Evolutionary conservation across 1,284 basidiomycete genomes (phyloP).

Genomic region (Apiotrichum siamense): DNA sequence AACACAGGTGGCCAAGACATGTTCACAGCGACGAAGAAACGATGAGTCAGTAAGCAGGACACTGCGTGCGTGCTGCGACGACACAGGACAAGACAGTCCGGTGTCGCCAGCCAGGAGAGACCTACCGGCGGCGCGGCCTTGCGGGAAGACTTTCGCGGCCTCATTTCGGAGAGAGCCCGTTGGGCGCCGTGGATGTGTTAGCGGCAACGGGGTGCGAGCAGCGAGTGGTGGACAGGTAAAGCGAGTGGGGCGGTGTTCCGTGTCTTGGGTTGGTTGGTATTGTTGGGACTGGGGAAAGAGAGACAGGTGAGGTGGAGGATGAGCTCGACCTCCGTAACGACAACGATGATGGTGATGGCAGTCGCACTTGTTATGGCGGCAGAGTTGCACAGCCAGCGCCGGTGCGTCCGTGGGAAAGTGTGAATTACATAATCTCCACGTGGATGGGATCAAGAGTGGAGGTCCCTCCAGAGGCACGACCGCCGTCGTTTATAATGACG

Average conservation of each 20-base stretch:
- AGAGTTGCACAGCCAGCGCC: background rate
- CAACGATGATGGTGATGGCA: background rate
- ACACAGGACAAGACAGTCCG: too few species aligned
- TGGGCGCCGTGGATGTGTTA: background rate
- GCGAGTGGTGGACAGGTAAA: background rate
- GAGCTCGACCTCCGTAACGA: background rate
- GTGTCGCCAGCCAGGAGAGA: too few species aligned
- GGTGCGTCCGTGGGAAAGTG: background rate
- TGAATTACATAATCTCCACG: background rate
- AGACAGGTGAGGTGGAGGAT: background rate
- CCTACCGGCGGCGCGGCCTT: slow-evolving; percentile 32
- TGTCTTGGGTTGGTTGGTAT: background rate
- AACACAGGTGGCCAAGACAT: too few species aligned
- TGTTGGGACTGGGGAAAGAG: background rate
- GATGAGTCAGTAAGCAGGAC: too few species aligned
- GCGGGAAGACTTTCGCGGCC: slow-evolving; percentile 36
- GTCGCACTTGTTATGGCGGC: too few species aligned
- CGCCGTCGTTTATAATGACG: too few species aligned
- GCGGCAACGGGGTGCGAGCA: background rate
- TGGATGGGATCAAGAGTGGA: too few species aligned
- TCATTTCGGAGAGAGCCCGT: slow-evolving; percentile 20
- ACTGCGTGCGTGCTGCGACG: too few species aligned
- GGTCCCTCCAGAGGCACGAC: too few species aligned
- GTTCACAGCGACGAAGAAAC: too few species aligned
- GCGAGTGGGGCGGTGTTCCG: too few species aligned